Percentiles rank a stretch among this genome's conserved stretches.
phyloP scores from a whole-genome alignment of 2,329 filamentous ascomycete genomes.

The Arthrobotrys megalospora region DNA sequence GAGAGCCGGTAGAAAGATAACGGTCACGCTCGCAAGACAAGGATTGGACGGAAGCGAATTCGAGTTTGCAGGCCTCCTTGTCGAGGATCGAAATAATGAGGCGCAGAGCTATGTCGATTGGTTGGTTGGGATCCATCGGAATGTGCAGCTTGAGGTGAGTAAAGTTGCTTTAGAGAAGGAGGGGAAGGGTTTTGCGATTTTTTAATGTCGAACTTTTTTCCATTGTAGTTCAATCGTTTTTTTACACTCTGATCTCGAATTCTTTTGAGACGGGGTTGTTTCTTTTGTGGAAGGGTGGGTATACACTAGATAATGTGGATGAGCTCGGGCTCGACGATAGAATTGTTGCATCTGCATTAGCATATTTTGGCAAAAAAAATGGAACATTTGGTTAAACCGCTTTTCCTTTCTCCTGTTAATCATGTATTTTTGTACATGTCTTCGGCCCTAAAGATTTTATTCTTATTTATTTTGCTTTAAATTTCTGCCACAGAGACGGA shows the following conservation, averaged over 20 bases:
- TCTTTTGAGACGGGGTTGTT: slow-evolving; percentile 7
- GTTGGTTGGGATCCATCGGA: slow-evolving; percentile 94
- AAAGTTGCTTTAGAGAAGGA: slow-evolving; percentile 26
- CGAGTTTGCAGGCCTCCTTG: slow-evolving; percentile 90
- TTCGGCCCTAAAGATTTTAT: too few species aligned
- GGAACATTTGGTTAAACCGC: slow-evolving; percentile 51
- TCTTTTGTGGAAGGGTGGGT: slow-evolving; percentile 11
- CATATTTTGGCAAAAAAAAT: slow-evolving; percentile 6
- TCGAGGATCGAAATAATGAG: slow-evolving; percentile 97
- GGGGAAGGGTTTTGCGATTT: slow-evolving; percentile 48
- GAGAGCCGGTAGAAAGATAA: slow-evolving; percentile 88
- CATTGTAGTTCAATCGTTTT: slow-evolving; percentile 22
- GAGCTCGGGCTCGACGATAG: slow-evolving; percentile 9
- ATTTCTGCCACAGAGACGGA: too few species aligned
- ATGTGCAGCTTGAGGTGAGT: slow-evolving; percentile 88
- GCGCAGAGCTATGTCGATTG: slow-evolving; percentile 98
- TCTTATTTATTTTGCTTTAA: too few species aligned
- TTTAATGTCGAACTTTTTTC: slow-evolving; percentile 23
- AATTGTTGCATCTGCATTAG: slow-evolving; percentile 22
- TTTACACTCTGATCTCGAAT: slow-evolving; percentile 8
- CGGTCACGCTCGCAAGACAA: slow-evolving; percentile 90
- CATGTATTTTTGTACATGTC: neutral
- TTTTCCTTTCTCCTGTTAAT: neutral
- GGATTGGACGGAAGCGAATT: slow-evolving; percentile 95
- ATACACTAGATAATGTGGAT: slow-evolving; percentile 6